Percentiles rank a stretch among this genome's conserved stretches.
phyloP scores from a whole-genome alignment of 805 yeast genomes.

The Monosporozyma servazzii region DNA sequence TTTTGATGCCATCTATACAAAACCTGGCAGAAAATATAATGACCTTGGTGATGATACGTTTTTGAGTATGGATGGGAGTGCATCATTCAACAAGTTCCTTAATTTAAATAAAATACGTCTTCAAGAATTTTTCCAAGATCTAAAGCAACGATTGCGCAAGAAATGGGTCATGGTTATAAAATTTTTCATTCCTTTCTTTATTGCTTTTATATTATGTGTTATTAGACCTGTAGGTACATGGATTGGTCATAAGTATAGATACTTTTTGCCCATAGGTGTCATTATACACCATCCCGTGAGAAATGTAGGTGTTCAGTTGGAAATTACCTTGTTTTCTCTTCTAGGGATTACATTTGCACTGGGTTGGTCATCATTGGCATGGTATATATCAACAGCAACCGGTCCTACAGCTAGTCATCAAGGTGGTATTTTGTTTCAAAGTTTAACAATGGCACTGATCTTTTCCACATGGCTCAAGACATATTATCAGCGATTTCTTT shows the following conservation, averaged over 20 bases:
- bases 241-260: constrained; percentile 34
- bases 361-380: constrained; percentile 38
- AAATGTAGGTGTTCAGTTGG: constrained; percentile 39
- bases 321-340: constrained; percentile 34
- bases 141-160: background rate
- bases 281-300: constrained; percentile 41
- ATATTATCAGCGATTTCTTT: constrained; percentile 33
- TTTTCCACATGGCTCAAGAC: constrained; percentile 36
- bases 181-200: constrained; percentile 33
- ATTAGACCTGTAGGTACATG: constrained; percentile 32
- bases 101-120: background rate
- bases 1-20: constrained; percentile 38
- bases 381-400: constrained; percentile 35
- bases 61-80: background rate
- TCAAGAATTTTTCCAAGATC: background rate
- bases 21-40: constrained; percentile 12
- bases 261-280: constrained; percentile 36
- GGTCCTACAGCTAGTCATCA: constrained; percentile 34
- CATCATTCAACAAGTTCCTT: background rate
- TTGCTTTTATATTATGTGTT: constrained; percentile 33
- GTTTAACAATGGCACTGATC: constrained; percentile 33
- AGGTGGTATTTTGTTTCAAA: constrained; percentile 39
- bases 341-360: constrained; percentile 35
- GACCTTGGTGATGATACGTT: constrained; percentile 3
- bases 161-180: constrained; percentile 13